Percentiles rank a stretch among this genome's conserved stretches.
phyloP scores from a whole-genome alignment of 2,329 filamentous ascomycete genomes.

The Colletotrichum acutatum region DNA sequence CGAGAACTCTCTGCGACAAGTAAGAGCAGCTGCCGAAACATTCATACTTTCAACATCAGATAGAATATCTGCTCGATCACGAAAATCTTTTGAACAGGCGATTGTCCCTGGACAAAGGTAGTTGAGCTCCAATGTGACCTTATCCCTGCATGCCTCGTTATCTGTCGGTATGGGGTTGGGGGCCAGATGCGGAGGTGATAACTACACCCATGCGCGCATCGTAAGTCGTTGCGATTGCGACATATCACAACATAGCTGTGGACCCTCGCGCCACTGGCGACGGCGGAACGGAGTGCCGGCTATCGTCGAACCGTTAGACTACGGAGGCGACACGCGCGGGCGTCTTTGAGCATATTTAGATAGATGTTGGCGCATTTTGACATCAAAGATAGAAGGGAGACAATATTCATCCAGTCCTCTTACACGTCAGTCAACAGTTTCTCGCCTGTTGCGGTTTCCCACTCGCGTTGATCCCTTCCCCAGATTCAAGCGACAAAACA shows the following conservation, averaged over 20 bases:
- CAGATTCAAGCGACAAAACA: background rate
- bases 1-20: background rate
- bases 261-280: conserved; percentile 8
- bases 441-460: background rate
- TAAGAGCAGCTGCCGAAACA: background rate
- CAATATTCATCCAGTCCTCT: too few relatives aligned
- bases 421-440: background rate
- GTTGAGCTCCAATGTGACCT: background rate
- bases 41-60: background rate
- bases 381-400: background rate
- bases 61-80: background rate
- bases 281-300: background rate
- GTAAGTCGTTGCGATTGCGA: conserved; percentile 16
- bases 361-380: background rate
- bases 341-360: background rate
- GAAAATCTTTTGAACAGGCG: background rate
- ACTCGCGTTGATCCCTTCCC: too few relatives aligned
- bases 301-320: background rate
- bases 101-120: background rate
- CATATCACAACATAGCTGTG: conserved; percentile 28
- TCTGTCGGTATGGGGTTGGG: background rate
- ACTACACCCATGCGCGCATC: background rate
- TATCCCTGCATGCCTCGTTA: conserved; percentile 3
- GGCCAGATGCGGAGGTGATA: background rate
- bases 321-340: background rate